phyloP scores from a whole-genome alignment of 2,329 filamentous ascomycete species.

The Apiospora koreana region DNA sequence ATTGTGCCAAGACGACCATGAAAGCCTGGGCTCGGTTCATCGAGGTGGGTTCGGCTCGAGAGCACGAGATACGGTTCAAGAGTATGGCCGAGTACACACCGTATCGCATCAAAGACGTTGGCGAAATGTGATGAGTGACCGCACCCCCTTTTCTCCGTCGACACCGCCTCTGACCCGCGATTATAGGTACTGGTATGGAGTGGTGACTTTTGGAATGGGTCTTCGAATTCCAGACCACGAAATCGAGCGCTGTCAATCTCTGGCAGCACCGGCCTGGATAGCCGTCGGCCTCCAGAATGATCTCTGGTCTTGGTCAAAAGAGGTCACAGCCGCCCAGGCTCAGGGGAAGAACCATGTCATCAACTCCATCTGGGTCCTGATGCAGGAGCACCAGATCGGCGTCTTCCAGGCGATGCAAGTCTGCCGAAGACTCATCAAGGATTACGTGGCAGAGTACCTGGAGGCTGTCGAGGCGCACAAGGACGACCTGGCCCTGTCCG shows the following conservation, averaged over 20 bases:
- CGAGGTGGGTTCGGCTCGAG: not conserved
- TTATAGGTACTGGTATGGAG: not conserved
- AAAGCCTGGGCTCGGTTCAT: not conserved
- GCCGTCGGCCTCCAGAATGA: not conserved
- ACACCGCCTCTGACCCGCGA: not conserved
- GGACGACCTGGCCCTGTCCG: not conserved
- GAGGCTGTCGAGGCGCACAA: not conserved
- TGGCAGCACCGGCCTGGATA: not conserved
- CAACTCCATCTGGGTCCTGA: constrained; percentile 5
- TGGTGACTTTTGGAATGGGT: not conserved
- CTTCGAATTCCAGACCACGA: not conserved
- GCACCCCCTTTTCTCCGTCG: too few species aligned
- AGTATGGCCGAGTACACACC: not conserved
- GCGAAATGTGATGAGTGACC: not conserved
- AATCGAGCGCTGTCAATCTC: not conserved
- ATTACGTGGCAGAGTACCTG: not conserved
- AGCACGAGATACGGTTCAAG: not conserved
- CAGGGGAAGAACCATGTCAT: not conserved
- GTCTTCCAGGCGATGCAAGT: not conserved
- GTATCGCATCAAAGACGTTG: not conserved
- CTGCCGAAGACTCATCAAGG: not conserved
- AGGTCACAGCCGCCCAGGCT: not conserved
- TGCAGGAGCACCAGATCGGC: not conserved
- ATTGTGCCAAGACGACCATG: not conserved
- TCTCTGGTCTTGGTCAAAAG: not conserved